Conservation (phyloP, 73 alveolate genomes). For the Tetrahymena malaccensis region DNA sequence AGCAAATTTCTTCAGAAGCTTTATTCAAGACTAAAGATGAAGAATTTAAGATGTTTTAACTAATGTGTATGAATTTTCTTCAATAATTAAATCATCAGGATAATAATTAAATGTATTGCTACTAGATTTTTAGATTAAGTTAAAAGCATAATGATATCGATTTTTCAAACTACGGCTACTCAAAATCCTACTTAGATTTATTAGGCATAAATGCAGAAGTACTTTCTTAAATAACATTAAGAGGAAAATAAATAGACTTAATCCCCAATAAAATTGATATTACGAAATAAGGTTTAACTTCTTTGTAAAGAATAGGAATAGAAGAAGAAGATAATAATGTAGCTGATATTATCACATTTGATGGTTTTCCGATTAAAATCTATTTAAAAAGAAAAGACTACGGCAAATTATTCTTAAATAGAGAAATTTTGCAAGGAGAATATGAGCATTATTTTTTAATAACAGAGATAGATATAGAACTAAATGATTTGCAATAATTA, state of each 20-base stretch:
- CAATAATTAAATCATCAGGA: no score
- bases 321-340: background rate
- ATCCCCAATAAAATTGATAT: background rate
- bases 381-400: background rate
- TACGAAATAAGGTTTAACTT: background rate
- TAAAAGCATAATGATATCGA: background rate
- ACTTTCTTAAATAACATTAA: background rate
- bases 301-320: background rate
- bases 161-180: background rate
- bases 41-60: background rate
- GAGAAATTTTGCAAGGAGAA: background rate
- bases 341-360: background rate
- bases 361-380: background rate
- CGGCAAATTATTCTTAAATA: background rate
- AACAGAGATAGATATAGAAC: background rate
- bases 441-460: background rate
- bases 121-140: background rate
- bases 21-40: background rate
- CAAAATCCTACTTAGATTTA: background rate
- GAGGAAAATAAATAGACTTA: background rate
- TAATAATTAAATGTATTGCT: background rate
- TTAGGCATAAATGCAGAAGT: background rate
- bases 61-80: background rate
- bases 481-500: background rate
- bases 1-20: background rate